phyloP scores from a whole-genome alignment of 768 basidiomycete species.

The Mrakia hoshinonis region DNA sequence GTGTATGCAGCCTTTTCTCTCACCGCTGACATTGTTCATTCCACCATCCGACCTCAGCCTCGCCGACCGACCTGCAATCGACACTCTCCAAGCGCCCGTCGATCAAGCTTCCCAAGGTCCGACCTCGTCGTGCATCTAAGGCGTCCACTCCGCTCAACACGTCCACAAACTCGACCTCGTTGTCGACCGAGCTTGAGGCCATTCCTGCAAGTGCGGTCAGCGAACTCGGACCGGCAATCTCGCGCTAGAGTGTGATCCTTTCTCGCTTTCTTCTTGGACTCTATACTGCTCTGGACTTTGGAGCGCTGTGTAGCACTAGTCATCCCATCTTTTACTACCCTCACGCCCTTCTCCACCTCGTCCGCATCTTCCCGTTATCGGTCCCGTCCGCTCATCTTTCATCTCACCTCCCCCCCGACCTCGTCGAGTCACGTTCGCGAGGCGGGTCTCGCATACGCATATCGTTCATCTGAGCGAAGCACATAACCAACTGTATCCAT shows the following conservation, averaged over 20 bases:
- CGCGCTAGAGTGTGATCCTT: background rate
- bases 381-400: background rate
- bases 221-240: background rate
- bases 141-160: conserved; percentile 40
- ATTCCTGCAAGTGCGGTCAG: background rate
- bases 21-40: too few species aligned
- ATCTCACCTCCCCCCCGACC: background rate
- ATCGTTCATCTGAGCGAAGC: background rate
- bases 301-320: background rate
- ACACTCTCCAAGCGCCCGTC: conserved; percentile 27
- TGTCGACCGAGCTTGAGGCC: conserved; percentile 43
- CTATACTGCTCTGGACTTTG: too few species aligned
- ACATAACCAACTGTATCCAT: too few species aligned
- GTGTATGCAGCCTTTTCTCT: background rate
- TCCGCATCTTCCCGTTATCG: background rate
- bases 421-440: background rate
- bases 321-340: too few species aligned
- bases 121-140: conserved; percentile 39
- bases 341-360: background rate
- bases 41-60: conserved; percentile 2
- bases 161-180: conserved; percentile 84
- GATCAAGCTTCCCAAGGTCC: conserved; percentile 23
- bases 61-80: conserved; percentile 15
- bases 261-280: background rate
- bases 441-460: background rate